Base-by-base conservation (phyloP, 1,284 basidiomycete species). In the Marasmius fiardii region DNA sequence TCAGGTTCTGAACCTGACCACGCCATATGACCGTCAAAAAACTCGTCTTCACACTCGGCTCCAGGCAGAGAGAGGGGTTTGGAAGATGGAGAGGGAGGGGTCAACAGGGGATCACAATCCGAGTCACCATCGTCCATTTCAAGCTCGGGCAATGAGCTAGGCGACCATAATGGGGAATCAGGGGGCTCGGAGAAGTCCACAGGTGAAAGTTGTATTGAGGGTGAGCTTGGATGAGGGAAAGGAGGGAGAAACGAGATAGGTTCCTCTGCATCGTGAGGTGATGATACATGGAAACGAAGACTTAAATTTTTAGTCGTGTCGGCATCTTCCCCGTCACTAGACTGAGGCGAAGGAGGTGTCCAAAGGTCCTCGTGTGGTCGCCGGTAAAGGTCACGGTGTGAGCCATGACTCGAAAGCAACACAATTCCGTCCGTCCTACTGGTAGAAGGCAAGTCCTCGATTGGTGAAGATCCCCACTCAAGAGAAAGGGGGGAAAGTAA, bases 401-500 rank as follows among this genome's bases (percentile, higher is more conserved):
- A 8, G 23, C 39, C 31, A 16, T 14, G 51, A 33, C 16, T 18
- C 24, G 8, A 28, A 16, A 57, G 34, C 31, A 55, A 31, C 57
- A 63, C 21, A 44, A 52, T 50, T 54, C 50, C 28, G 35, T 47
- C 43, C 7, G 43, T 48, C 4, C 39, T n/a, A 41, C 41, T 51
- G 43, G 18, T 57, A 12, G n/a, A n/a, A n/a, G n/a, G n/a, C n/a
- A n/a, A n/a, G n/a, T n/a, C n/a, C n/a, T n/a, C n/a, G n/a, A n/a
- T n/a, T 51, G 52, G 44, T 14, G 45, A 26, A 60, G 54, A 6
- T 53, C 41, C 2, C 61, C 61, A 63, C 35, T 65, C 69, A 18
- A 72, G 70, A 21, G 71, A 75, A 37, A 74, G 61, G 2, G 74
- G 73, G 10, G 73, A 74, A 5, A 74, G 64, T 3, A 68, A 64